phyloP scores from a whole-genome alignment of 148 eudicot genomes.

The Polygonum aviculare region DNA sequence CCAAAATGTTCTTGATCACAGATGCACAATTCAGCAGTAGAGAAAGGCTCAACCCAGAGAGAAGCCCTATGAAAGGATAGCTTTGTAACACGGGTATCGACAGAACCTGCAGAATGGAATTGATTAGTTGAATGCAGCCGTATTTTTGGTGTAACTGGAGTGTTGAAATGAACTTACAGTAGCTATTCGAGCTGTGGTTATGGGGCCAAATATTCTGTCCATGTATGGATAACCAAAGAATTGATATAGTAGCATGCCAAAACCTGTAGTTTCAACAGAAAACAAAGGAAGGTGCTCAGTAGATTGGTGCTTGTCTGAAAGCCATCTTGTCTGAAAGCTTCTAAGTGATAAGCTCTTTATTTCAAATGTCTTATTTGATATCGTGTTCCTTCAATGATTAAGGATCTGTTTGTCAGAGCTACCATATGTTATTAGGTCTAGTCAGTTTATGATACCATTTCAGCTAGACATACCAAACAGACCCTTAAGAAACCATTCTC shows the following conservation, averaged over 20 bases:
- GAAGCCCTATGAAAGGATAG: slow-evolving; percentile 48
- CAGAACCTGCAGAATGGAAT: slow-evolving; percentile 6
- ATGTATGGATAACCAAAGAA: slow-evolving; percentile 4
- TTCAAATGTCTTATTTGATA: background rate
- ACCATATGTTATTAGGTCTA: background rate
- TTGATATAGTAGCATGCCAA: slow-evolving; percentile 5
- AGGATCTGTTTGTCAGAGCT: too few relatives aligned
- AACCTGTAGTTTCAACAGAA: slow-evolving; percentile 1
- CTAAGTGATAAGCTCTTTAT: background rate
- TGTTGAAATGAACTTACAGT: slow-evolving; percentile 3
- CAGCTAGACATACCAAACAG: background rate
- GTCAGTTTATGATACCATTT: background rate
- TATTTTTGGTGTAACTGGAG: background rate
- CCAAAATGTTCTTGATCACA: slow-evolving; percentile 44
- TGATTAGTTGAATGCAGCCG: background rate
- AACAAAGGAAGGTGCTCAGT: background rate
- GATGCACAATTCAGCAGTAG: slow-evolving; percentile 47
- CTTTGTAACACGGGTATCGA: slow-evolving; percentile 43
- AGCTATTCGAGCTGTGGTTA: background rate
- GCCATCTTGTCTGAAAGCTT: background rate
- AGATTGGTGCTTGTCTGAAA: background rate
- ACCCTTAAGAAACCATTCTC: background rate
- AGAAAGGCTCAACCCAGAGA: slow-evolving; percentile 51
- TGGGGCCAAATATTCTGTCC: background rate
- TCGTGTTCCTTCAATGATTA: background rate